These are phyloP conservation scores for Leccinum pachyderme DNA, from an alignment of 1,284 basidiomycete species.

Conservation along the genomic window DNA sequence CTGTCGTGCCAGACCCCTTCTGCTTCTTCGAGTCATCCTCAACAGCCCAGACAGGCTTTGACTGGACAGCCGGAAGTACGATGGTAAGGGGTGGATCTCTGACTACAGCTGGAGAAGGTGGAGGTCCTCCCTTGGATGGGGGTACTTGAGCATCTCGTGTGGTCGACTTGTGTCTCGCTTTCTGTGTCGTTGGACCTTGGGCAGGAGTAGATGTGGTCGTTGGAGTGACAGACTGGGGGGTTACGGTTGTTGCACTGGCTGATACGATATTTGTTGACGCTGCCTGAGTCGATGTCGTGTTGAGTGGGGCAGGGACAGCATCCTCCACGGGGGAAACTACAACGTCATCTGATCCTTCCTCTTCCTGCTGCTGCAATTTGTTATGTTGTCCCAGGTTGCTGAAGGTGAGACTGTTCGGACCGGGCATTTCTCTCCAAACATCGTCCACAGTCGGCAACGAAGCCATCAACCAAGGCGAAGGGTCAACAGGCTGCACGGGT, in stretches of 20 bases:
- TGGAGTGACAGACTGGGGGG: constrained; percentile 10
- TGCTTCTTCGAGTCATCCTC: constrained; percentile 63
- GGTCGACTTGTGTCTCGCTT: constrained; percentile 33
- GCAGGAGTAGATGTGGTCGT: constrained; percentile 3
- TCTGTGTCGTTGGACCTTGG: constrained; percentile 16
- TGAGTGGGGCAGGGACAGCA: constrained; percentile 3
- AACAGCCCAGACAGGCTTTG: constrained; percentile 59
- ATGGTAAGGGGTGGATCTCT: constrained; percentile 29
- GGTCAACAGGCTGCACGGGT: constrained; percentile 30
- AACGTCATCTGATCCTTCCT: constrained; percentile 12
- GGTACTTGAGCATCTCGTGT: constrained; percentile 26
- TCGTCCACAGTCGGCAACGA: constrained; percentile 45
- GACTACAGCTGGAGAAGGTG: constrained; percentile 10
- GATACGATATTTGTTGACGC: constrained; percentile 16
- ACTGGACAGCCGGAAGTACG: constrained; percentile 28
- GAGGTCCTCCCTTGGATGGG: constrained; percentile 22
- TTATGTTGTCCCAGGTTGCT: constrained; percentile 61
- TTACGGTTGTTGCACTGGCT: constrained; percentile 6
- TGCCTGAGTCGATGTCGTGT: constrained; percentile 13
- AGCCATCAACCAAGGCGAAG: constrained; percentile 52
- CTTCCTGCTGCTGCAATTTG: constrained; percentile 36
- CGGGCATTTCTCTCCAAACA: constrained; percentile 45
- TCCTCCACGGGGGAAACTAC: constrained; percentile 16
- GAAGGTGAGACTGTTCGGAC: constrained; percentile 50
- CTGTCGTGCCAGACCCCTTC: constrained; percentile 43